Conservation (phyloP, 2,329 filamentous ascomycete species). For the Aureobasidium subglaciale region DNA sequence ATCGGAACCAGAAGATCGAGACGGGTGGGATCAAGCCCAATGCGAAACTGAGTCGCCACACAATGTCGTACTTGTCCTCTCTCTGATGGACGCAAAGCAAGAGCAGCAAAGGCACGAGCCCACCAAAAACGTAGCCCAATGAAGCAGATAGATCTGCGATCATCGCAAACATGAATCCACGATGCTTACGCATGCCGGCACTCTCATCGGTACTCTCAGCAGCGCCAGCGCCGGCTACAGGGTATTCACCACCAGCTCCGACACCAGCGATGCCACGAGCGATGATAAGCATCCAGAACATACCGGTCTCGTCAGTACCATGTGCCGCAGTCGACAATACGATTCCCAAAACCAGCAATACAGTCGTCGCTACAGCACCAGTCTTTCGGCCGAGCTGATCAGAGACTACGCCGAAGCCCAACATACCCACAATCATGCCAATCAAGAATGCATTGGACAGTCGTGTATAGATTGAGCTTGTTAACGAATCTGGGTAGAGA, state of each 20-base stretch:
- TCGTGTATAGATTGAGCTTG: constrained; percentile 24
- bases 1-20: constrained; percentile 59
- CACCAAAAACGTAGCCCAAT: constrained; percentile 46
- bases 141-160: constrained; percentile 45
- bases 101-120: constrained; percentile 39
- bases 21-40: constrained; percentile 68
- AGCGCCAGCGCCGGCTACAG: constrained; percentile 43
- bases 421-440: constrained; percentile 30
- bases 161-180: constrained; percentile 53
- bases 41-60: constrained; percentile 77
- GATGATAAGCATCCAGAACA: constrained; percentile 40
- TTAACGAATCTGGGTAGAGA: constrained; percentile 28
- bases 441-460: constrained; percentile 32
- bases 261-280: constrained; percentile 40
- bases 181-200: constrained; percentile 35
- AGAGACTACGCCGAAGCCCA: constrained; percentile 28
- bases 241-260: constrained; percentile 45
- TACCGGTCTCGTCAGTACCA: constrained; percentile 23
- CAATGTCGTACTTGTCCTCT: constrained; percentile 37
- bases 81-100: constrained; percentile 43
- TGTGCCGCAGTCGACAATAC: constrained; percentile 25
- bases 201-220: constrained; percentile 49
- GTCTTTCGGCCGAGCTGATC: constrained; percentile 30
- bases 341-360: constrained; percentile 29
- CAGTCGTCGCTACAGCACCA: constrained; percentile 29